Conservation (phyloP, 2,329 filamentous ascomycete species). For the Botrytis porri region DNA sequence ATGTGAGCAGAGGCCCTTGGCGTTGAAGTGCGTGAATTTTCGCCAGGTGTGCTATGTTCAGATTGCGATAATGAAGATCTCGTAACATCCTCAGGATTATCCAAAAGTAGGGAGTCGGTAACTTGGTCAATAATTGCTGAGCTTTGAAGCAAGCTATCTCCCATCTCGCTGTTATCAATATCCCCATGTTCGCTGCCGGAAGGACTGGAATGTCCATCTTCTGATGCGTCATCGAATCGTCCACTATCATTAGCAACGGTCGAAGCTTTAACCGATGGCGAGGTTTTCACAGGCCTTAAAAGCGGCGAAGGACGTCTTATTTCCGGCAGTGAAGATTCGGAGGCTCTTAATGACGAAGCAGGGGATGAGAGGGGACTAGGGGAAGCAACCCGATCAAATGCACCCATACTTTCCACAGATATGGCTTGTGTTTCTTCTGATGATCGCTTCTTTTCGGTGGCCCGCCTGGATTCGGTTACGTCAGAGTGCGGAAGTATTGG, state of each 20-base stretch:
- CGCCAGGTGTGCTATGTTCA: not conserved
- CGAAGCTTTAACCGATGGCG: conserved; percentile 24
- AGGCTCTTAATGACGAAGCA: conserved; percentile 25
- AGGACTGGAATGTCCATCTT: conserved; percentile 34
- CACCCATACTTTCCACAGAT: conserved; percentile 39
- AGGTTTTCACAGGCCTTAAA: not conserved
- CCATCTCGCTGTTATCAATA: conserved; percentile 25
- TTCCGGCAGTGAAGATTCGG: conserved; percentile 25
- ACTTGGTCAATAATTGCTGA: conserved; percentile 37
- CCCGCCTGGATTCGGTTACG: conserved; percentile 39
- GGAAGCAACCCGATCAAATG: conserved; percentile 26
- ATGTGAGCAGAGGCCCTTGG: conserved; percentile 50
- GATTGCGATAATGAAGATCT: conserved; percentile 27
- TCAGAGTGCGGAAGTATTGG: conserved; percentile 51
- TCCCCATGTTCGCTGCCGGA: conserved; percentile 27
- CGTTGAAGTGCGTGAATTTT: conserved; percentile 39
- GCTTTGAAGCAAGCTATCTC: conserved; percentile 34
- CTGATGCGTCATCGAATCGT: conserved; percentile 38
- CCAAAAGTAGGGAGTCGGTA: conserved; percentile 35
- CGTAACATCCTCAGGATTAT: conserved; percentile 34
- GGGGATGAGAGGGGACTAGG: conserved; percentile 23
- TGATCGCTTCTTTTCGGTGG: conserved; percentile 15
- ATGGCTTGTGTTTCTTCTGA: conserved; percentile 32
- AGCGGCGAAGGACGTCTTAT: not conserved
- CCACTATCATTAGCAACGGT: conserved; percentile 34